Base-by-base conservation (phyloP, 257 asterid species). In the Hygrophila difformis region DNA sequence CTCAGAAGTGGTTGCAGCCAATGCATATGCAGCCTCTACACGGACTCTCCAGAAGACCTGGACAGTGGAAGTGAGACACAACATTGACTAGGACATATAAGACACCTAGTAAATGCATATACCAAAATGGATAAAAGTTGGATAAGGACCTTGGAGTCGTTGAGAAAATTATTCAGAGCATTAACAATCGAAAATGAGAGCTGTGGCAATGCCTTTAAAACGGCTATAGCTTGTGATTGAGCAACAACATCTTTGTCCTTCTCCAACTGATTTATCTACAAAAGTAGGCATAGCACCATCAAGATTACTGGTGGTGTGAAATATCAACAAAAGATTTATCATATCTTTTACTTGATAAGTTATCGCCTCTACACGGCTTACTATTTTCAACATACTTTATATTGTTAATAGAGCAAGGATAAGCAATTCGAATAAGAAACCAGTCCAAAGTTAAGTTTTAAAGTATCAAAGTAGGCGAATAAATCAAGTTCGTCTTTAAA, bases 31-130 rank as follows among this genome's bases (percentile, higher is more conserved):
- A 36, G 96, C 96, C 70, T 78, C 88, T 51, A 82, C 64, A 17
- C 95, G 94, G 60, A 80, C 82, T 68, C 96, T 86, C 98, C 98
- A 91, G 65, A 82, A 91, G 59, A 81, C 96, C 98, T 91, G 61
- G 33, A 65, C 23, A 23, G 63, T 17, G 51, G 40, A 62, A 58
- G 16, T 40, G 45, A 39, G 49, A 55, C 48, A 58, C 39, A 31
- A 52, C 44, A 36, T 63, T 60, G 36, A 55, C 18, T 19, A 44
- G 51, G 46, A 34, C n/a, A n/a, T 16, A 38, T 8, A 56, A 15
- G 40, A 53, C 49, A 28, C 26, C 7, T 11, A 28, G 37, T 29
- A 39, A n/a, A 26, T 33, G 15, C 51, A 56, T 20, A 35, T 21
- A n/a, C 12, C 17, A 23, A 39, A 47, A 15, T 2, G 54, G 31